phyloP scores from a whole-genome alignment of 495 filamentous ascomycete species.

The Penicillium canescens region DNA sequence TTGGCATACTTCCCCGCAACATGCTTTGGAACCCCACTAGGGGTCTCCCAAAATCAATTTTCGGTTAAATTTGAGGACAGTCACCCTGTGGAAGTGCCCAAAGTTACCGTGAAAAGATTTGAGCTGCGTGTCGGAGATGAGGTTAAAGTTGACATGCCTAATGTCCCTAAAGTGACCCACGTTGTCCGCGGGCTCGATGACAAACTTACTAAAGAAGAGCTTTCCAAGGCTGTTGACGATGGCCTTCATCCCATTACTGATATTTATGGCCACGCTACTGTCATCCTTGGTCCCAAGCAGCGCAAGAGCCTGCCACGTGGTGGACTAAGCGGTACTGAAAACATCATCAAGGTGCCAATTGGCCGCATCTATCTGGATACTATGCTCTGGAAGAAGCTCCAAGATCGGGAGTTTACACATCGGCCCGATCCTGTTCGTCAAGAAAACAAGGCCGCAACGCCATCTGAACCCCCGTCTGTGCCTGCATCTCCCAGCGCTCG shows the following conservation, averaged over 20 bases:
- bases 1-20: conserved; percentile 52
- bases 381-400: conserved; percentile 51
- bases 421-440: conserved; percentile 17
- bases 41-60: conserved; percentile 39
- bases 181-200: conserved; percentile 45
- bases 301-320: conserved; percentile 44
- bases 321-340: conserved; percentile 29
- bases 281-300: conserved; percentile 47
- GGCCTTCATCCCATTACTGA: conserved; percentile 43
- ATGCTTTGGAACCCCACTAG: conserved; percentile 44
- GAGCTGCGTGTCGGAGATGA: conserved; percentile 50
- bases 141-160: conserved; percentile 52
- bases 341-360: conserved; percentile 45
- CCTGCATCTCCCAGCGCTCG: conserved; percentile 45
- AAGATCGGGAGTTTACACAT: conserved; percentile 42
- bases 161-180: conserved; percentile 46
- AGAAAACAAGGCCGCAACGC: conserved; percentile 35
- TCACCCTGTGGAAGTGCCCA: conserved; percentile 40
- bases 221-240: conserved; percentile 23
- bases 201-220: conserved; percentile 36
- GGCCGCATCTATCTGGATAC: conserved; percentile 49
- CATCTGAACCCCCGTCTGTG: conserved; percentile 40
- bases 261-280: conserved; percentile 44
- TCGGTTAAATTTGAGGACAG: conserved; percentile 51
- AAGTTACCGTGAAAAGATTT: conserved; percentile 45